Percentiles rank a stretch among this genome's conserved stretches.
Evolutionary conservation across 805 yeast species (phyloP).

Genomic region (Cyberlindnera petersonii): DNA sequence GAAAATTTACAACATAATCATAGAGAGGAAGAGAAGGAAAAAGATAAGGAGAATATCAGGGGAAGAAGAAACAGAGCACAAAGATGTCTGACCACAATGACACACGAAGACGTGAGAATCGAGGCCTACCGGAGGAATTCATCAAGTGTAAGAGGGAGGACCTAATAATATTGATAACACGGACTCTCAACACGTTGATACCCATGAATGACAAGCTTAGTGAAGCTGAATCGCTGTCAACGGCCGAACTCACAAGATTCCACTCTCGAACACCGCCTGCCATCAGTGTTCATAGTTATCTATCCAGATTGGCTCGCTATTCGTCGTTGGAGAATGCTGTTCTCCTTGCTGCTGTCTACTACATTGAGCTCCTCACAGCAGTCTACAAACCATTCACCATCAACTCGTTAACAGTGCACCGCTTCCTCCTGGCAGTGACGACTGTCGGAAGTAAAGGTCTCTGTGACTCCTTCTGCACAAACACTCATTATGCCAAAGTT

Average conservation of each 20-base stretch:
- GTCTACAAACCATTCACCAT: conserved; percentile 77
- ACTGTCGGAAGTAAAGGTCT: conserved; percentile 87
- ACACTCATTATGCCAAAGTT: conserved; percentile 89
- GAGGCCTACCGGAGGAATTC: conserved; percentile 38
- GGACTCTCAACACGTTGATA: conserved; percentile 78
- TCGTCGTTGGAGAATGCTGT: conserved; percentile 84
- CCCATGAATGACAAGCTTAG: conserved; percentile 57
- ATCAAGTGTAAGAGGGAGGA: conserved; percentile 67
- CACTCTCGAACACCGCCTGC: conserved; percentile 92
- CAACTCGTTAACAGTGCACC: conserved; percentile 89
- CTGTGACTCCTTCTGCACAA: conserved; percentile 92
- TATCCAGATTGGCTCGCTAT: conserved; percentile 73
- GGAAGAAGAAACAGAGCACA: neutral
- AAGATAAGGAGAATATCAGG: too few relatives aligned
- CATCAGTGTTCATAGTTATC: conserved; percentile 74
- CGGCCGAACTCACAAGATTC: conserved; percentile 67
- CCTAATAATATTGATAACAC: conserved; percentile 63
- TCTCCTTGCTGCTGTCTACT: conserved; percentile 77
- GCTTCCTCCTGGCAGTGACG: conserved; percentile 86
- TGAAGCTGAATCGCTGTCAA: conserved; percentile 28
- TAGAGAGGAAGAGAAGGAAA: too few relatives aligned
- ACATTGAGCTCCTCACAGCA: conserved; percentile 78
- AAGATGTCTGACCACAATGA: neutral
- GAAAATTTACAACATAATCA: neutral
- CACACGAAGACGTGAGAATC: neutral